Evolutionary conservation across 768 basidiomycete genomes (phyloP), one percentile per base, ranked within the genome.

Genomic region (Panellus pusillus): DNA sequence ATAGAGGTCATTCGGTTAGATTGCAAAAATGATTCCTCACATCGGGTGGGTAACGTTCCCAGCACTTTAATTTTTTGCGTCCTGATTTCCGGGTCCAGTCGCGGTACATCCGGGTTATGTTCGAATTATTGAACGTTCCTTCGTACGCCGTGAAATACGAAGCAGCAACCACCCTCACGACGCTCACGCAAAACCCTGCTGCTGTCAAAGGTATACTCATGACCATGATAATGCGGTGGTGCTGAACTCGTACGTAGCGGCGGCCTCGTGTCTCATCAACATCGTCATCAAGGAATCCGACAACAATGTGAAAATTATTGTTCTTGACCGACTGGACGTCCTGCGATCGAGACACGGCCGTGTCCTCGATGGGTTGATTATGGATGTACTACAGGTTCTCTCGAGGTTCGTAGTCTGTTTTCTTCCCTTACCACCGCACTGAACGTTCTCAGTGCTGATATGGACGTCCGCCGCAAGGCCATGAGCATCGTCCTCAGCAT

Each of bases 281-380:
- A 83, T 98, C 42, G 86, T 94, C 55, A 79, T 89, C 68, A 96
- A 95, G 72, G 96, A 98, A 71, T 93, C 94, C 1, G 96, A 98
- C 74, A 99, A 98, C 73, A 99, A 99, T 63, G 96, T 98, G 70
- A 98, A 98, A 71, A 81, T 98, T 41, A 98, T 98, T 54, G 96
- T 98, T 15, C 79, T 99, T 20, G 91, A 96, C 66, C 86, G 97
- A 41, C 80, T 99, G 32, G 91, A 98, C 50, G 72, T 71, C 31
- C 77, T 99, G 18, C 83, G 91, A 40, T 76, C 84, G 5, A 91
- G 87, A 65, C 94, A 98, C 69, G 94, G 91, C 15, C 84, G 85
- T 63, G 85, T 98, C 35, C 74, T 98, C 37, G 94, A 98, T 65
- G 80, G 85, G 12, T 81, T 98, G 47, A 93, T 94, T 57, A 95